These are phyloP conservation scores for Pseudogymnoascus sp. DNA, from an alignment of 2,329 filamentous ascomycete species.

Conservation along the genomic window DNA sequence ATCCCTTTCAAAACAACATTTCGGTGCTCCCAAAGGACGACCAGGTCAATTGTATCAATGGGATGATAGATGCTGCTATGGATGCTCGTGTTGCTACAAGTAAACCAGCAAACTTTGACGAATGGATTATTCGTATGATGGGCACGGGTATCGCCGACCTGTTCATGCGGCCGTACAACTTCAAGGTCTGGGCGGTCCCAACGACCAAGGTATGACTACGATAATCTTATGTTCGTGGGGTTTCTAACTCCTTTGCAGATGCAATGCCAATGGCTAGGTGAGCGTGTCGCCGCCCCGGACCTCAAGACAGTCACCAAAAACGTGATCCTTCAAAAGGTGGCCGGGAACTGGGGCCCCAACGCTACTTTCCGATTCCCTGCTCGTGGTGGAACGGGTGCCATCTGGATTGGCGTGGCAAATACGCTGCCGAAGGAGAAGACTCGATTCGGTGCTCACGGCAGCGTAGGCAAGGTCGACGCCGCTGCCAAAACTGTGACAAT, in stretches of 20 bases:
- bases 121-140: constrained; percentile 94
- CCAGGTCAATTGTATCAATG: constrained; percentile 88
- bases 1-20: constrained; percentile 99
- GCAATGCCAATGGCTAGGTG: constrained; percentile 97
- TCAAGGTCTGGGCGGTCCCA: constrained; percentile 98
- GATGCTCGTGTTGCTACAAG: constrained; percentile 77
- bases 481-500: constrained; percentile 75
- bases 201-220: constrained; percentile 69
- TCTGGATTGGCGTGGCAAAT: constrained; percentile 95
- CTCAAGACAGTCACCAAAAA: constrained; percentile 91
- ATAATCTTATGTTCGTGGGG: not conserved
- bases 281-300: constrained; percentile 95
- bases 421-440: constrained; percentile 90
- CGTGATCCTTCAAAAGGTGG: constrained; percentile 90
- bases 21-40: constrained; percentile 97
- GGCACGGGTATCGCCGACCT: constrained; percentile 83
- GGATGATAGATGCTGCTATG: constrained; percentile 88
- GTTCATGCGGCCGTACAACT: constrained; percentile 99
- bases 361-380: constrained; percentile 98
- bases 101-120: constrained; percentile 95
- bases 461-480: constrained; percentile 80
- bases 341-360: constrained; percentile 96
- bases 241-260: constrained; percentile 50
- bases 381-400: constrained; percentile 89
- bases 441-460: constrained; percentile 75